Evolutionary conservation across 78 protist species (phyloP), one percentile per base, ranked within the genome.

Genomic region (Dictyostelium firmibasis): DNA sequence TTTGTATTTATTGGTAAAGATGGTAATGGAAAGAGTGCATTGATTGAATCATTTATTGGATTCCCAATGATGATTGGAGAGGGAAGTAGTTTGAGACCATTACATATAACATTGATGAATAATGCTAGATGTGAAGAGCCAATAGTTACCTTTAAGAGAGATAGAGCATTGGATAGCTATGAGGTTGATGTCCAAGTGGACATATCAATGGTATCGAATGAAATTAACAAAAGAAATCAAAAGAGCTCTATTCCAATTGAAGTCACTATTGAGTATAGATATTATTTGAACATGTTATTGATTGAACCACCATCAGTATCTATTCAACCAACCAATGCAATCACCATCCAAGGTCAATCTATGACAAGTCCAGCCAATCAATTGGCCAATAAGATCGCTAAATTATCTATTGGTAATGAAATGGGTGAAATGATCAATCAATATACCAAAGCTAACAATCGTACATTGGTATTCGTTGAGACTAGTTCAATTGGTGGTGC

Each of bases 1-100:
- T 92, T 96, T 76, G 95, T 96, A n/a, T 57, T 96, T 31, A 35
- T 96, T 43, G 97, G 97, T 5, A 91, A 70, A 53, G 91, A 84
- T 23, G 84, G 85, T 13, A 70, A 29, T 36, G 96, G 96, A 13
- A 96, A 92, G 53, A 25, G 79, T 47, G 38, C 92, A 43, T 64
- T 96, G 14, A 67, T 96, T 33, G 93, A 96, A 77, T 33, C 95
- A 33, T 69, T 96, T 44, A 53, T 96, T 27, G 97, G 97, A 43
- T 94, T 47, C 53, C 92, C 95, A 62, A 57, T 57, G 67, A 57
- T 57, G 67, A 35, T 91, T 41, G 93, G 91, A 20, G 72, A 62
- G 1, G 31, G 41, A 27, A 3, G 64, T 25, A 10, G 44, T 9
- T 81, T 57, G 53, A 86, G 96, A 44, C 96, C 96, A 70, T 7